phyloP scores from a whole-genome alignment of 2,329 filamentous ascomycete genomes.

The Penicillium sp. region DNA sequence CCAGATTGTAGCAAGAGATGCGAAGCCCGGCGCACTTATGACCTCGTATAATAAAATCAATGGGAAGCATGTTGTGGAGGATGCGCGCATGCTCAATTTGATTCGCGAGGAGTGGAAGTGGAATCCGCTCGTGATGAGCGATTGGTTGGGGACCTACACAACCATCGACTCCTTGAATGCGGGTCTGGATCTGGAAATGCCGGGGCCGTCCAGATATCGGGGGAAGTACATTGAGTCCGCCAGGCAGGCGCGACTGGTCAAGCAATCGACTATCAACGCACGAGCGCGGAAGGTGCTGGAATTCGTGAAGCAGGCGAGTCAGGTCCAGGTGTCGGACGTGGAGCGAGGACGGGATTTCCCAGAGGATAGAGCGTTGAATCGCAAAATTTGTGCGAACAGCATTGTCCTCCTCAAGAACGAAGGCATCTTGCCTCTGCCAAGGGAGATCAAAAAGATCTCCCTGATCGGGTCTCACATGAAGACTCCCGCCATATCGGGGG shows the following conservation, averaged over 20 bases:
- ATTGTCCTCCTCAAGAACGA: conserved; percentile 74
- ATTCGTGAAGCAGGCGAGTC: conserved; percentile 56
- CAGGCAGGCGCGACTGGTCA: conserved; percentile 45
- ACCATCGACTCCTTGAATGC: conserved; percentile 43
- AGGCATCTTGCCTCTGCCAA: conserved; percentile 23
- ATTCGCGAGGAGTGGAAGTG: conserved; percentile 47
- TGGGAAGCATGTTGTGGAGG: conserved; percentile 48
- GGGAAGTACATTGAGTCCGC: conserved; percentile 35
- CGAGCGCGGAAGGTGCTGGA: conserved; percentile 57
- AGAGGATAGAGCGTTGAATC: conserved; percentile 61
- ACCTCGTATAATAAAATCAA: conserved; percentile 60
- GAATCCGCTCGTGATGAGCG: conserved; percentile 48
- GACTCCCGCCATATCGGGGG: conserved; percentile 35
- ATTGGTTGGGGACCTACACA: conserved; percentile 48
- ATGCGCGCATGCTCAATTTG: conserved; percentile 41
- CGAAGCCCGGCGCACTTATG: conserved; percentile 58
- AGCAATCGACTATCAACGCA: conserved; percentile 59
- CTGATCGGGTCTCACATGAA: conserved; percentile 32
- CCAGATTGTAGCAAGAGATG: conserved; percentile 58
- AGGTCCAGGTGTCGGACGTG: conserved; percentile 55
- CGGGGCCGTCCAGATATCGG: conserved; percentile 42
- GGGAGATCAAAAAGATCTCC: conserved; percentile 4
- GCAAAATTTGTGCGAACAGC: conserved; percentile 54
- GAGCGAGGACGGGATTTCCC: conserved; percentile 53
- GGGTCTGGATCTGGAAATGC: conserved; percentile 49